These are phyloP conservation scores for Cylindrotheca closterium DNA, from an alignment of 108 stramenopile genomes.

Conservation along the genomic window DNA sequence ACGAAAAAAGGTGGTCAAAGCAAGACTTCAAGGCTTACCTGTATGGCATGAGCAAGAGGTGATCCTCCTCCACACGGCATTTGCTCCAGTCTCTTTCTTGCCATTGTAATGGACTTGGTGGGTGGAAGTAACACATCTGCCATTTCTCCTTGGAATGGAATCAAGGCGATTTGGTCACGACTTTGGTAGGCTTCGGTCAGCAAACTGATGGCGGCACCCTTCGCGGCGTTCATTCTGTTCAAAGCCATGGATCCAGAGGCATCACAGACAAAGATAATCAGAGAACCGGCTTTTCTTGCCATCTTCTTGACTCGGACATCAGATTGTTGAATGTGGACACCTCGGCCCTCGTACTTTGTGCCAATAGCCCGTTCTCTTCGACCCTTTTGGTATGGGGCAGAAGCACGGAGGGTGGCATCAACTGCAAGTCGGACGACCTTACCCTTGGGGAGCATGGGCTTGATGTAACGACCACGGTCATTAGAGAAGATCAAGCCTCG, in stretches of 20 bases:
- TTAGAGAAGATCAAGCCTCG: conserved; percentile 95
- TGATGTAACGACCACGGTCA: conserved; percentile 97
- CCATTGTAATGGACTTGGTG: conserved; percentile 92
- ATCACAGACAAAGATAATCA: conserved; percentile 96
- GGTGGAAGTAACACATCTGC: conserved; percentile 96
- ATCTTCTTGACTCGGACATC: conserved; percentile 95
- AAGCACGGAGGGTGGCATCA: conserved; percentile 93
- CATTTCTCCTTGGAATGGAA: conserved; percentile 94
- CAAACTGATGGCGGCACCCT: conserved; percentile 95
- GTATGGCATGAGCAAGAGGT: conserved; percentile 91
- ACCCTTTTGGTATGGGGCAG: conserved; percentile 92
- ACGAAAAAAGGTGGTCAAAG: not conserved
- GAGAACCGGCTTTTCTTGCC: conserved; percentile 95
- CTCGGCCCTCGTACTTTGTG: conserved; percentile 75
- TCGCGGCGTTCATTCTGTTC: conserved; percentile 98
- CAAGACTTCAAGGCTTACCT: not conserved
- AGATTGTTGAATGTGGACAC: conserved; percentile 85
- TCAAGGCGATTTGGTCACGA: conserved; percentile 93
- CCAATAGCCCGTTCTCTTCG: conserved; percentile 77
- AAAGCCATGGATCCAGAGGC: conserved; percentile 97
- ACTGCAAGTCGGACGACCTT: conserved; percentile 89
- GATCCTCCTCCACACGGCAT: conserved; percentile 99
- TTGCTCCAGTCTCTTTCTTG: conserved; percentile 90
- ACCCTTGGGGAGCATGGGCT: conserved; percentile 95
- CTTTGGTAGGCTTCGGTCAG: conserved; percentile 96